phyloP scores from a whole-genome alignment of 2,329 filamentous ascomycete species.

The Hymenoscyphus repandus region DNA sequence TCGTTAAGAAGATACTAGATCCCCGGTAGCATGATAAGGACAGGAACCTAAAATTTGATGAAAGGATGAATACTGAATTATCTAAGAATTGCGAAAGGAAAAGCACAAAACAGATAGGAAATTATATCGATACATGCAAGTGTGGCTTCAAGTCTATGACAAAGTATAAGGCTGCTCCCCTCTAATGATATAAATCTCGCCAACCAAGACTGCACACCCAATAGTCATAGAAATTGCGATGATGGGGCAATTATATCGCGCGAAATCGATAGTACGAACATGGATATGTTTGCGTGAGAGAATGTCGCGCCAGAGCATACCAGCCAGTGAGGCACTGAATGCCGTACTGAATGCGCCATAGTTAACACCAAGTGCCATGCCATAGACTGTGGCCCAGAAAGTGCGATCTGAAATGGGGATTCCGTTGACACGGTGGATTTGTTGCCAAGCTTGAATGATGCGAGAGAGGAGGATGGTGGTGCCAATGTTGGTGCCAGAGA shows the following conservation, averaged over 20 bases:
- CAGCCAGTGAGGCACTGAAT: conserved; percentile 67
- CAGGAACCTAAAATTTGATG: no score
- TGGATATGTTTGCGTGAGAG: conserved; percentile 62
- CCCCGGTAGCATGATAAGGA: no score
- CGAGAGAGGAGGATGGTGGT: conserved; percentile 69
- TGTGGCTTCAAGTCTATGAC: no score
- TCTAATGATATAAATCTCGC: conserved; percentile 57
- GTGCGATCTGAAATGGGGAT: conserved; percentile 55
- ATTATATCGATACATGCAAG: no score
- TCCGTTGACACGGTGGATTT: conserved; percentile 46
- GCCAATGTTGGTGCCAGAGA: conserved; percentile 72
- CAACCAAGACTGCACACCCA: conserved; percentile 55
- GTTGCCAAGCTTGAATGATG: conserved; percentile 63
- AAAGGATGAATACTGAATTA: no score
- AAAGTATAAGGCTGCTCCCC: conserved; percentile 4
- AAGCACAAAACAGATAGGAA: no score
- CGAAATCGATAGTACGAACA: conserved; percentile 60
- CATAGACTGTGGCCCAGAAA: conserved; percentile 70
- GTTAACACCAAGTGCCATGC: conserved; percentile 70
- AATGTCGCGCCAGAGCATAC: conserved; percentile 69
- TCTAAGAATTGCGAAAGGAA: no score
- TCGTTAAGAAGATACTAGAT: no score
- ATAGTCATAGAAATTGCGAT: conserved; percentile 64
- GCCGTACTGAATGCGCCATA: conserved; percentile 69
- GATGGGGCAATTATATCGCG: conserved; percentile 63